These are phyloP conservation scores for Iberis pinnata DNA, from an alignment of 345 rosid genomes.

Conservation along the genomic window DNA sequence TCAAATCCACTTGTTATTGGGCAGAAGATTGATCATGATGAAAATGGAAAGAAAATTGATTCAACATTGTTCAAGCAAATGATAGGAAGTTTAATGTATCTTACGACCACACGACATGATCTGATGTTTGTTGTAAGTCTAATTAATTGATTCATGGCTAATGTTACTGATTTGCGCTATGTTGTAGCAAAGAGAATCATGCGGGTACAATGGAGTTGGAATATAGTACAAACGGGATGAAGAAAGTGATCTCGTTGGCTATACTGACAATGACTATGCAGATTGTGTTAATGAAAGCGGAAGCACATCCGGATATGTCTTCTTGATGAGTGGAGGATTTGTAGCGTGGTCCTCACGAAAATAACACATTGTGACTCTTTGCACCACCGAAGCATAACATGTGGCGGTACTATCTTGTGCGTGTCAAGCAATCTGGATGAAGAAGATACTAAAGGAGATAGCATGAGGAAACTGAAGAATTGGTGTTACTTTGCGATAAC, in stretches of 20 bases:
- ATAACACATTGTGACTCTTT: not conserved
- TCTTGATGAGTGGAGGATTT: not conserved
- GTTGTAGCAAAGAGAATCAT: not conserved
- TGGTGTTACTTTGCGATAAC: too few relatives aligned
- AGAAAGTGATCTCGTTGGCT: not conserved
- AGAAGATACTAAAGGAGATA: not conserved
- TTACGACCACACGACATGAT: not conserved
- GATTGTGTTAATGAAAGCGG: not conserved
- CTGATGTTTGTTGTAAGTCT: not conserved
- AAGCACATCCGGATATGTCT: not conserved
- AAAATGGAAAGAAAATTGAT: not conserved
- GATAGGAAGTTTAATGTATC: not conserved
- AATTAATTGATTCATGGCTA: not conserved
- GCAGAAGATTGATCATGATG: not conserved
- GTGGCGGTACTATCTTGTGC: not conserved
- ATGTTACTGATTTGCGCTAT: not conserved
- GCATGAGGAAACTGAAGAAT: too few relatives aligned
- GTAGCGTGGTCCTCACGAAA: not conserved
- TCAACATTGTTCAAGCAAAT: not conserved
- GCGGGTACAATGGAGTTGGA: not conserved
- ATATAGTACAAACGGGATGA: not conserved
- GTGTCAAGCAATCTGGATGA: not conserved
- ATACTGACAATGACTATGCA: not conserved
- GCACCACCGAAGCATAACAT: not conserved
- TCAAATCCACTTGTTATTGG: not conserved